Percentiles rank a stretch among this genome's conserved stretches.
phyloP scores from a whole-genome alignment of 306 rosid genomes.

The Hippophae rhamnoides region DNA sequence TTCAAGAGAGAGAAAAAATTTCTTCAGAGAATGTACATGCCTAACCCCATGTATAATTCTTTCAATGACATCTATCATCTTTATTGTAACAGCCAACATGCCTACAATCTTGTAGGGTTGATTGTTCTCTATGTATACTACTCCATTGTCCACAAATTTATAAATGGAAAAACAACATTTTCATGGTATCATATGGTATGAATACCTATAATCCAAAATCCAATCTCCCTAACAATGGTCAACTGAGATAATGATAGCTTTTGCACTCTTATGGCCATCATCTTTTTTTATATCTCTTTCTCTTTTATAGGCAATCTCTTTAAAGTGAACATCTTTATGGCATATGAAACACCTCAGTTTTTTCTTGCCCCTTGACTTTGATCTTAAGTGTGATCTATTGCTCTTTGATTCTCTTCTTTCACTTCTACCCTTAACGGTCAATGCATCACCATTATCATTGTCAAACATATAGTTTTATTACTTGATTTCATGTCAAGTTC shows the following conservation, averaged over 20 bases:
- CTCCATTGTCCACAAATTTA: no score
- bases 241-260: not conserved
- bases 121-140: no score
- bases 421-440: not conserved
- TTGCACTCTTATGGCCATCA: no score
- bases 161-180: no score
- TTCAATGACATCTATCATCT: no score
- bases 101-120: no score
- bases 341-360: not conserved
- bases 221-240: not conserved
- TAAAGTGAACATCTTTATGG: not conserved
- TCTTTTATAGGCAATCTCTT: not conserved
- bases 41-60: no score
- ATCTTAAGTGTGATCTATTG: not conserved
- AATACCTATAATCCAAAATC: not conserved
- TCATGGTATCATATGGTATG: not conserved
- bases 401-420: not conserved
- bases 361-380: not conserved
- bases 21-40: no score
- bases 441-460: not conserved
- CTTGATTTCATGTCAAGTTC: not conserved
- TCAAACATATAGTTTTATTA: not conserved
- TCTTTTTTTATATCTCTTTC: not conserved
- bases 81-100: no score
- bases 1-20: no score